Conservation (phyloP, 148 eudicot genomes). For the Rhododendron ferrugineum region DNA sequence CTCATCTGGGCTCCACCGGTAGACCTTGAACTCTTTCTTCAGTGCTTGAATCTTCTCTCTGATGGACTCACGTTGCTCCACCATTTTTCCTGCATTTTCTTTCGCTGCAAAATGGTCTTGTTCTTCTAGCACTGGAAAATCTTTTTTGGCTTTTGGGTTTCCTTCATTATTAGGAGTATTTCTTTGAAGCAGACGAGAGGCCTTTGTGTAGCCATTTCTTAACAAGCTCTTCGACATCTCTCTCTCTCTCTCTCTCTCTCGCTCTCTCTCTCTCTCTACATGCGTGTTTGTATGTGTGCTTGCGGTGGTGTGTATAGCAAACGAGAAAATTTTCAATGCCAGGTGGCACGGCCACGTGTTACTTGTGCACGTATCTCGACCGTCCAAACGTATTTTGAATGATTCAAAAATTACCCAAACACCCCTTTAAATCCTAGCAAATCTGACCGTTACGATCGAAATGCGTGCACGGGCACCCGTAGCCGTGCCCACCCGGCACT, state of each 20-base stretch:
- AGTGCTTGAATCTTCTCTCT: conserved; percentile 6
- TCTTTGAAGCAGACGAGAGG: conserved; percentile 1
- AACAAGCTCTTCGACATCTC: conserved; percentile 4
- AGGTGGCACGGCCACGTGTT: too few species aligned
- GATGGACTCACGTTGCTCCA: conserved; percentile 23
- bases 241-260: not conserved
- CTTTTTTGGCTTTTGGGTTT: conserved; percentile 7
- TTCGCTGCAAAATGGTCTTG: conserved; percentile 55
- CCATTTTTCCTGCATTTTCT: conserved; percentile 34
- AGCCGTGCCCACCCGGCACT: too few species aligned
- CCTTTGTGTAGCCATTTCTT: conserved; percentile 17
- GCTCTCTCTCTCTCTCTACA: not conserved
- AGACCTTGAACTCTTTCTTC: conserved; percentile 64
- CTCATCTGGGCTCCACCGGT: conserved; percentile 61
- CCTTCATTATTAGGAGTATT: not conserved
- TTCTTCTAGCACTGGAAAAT: conserved; percentile 36
- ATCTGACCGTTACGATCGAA: too few species aligned
- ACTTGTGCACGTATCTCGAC: too few species aligned
- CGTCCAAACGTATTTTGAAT: too few species aligned
- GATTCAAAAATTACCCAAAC: too few species aligned
- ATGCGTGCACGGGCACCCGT: too few species aligned
- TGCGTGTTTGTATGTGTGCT: not conserved
- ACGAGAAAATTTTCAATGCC: too few species aligned
- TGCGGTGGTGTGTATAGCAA: not conserved
- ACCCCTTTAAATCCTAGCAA: too few species aligned